These are phyloP conservation scores for Candida dubliniensis DNA, from an alignment of 1,139 yeast species.

Conservation along the genomic window DNA sequence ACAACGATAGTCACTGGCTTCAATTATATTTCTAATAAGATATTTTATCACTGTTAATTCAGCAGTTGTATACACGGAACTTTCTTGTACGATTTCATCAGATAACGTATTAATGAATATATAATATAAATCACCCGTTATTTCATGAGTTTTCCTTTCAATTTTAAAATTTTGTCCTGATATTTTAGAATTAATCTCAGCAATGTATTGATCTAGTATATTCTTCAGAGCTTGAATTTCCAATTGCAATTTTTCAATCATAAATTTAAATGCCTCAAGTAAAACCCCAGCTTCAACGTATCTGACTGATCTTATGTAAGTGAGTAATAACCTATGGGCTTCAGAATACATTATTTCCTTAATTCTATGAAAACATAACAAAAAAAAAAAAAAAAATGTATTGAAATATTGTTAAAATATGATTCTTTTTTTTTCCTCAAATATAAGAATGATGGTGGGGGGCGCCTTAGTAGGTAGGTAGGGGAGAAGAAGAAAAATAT, in stretches of 20 bases:
- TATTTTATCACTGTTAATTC: slow-evolving; percentile 52
- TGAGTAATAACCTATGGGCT: slow-evolving; percentile 44
- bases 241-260: slow-evolving; percentile 10
- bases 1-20: slow-evolving; percentile 25
- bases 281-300: slow-evolving; percentile 18
- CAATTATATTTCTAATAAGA: slow-evolving; percentile 47
- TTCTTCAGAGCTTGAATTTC: slow-evolving; percentile 7
- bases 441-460: not conserved
- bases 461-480: too few species aligned
- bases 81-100: slow-evolving; percentile 41
- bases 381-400: not conserved
- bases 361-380: not conserved
- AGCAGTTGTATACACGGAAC: slow-evolving; percentile 43
- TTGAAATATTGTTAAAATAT: not conserved
- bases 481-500: too few species aligned
- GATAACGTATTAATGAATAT: slow-evolving; percentile 44
- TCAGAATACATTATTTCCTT: slow-evolving; percentile 20
- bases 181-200: slow-evolving; percentile 40
- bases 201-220: slow-evolving; percentile 26
- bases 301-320: slow-evolving; percentile 42
- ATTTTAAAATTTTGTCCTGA: slow-evolving; percentile 47
- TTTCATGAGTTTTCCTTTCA: slow-evolving; percentile 39
- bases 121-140: slow-evolving; percentile 31
- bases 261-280: slow-evolving; percentile 16
- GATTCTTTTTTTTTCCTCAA: not conserved